Evolutionary conservation across 225 moss, liverwort and hornwort species (phyloP), one percentile per base, ranked within the genome.

Genomic region (Pleurozium schreberi): DNA sequence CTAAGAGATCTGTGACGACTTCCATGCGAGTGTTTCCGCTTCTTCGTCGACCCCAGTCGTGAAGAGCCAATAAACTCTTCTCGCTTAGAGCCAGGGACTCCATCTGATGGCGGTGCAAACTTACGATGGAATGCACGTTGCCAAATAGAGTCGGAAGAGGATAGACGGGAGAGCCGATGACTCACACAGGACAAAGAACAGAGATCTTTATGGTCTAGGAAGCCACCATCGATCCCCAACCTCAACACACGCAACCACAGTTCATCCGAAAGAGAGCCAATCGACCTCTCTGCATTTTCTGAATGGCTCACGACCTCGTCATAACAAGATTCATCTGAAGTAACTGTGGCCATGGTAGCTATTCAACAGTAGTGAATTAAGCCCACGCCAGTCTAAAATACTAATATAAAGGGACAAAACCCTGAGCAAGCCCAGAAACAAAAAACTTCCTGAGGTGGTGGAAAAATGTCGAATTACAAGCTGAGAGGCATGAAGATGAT

Each of bases 121-220:
- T 93, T 84, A 33, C 89, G 91, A 60, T 88, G 90, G 67, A 86
- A 93, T 75, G 91, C 93, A 74, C 91, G 91, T 84, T 93, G 93
- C 93, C 93, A 93, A 57, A 93, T 71, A 27, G 87, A 90, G 88
- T 93, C 93, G 73, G 91, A 86, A 18, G 91, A 91, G 26, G 93
- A 93, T 67, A 93, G 88, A 67, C 93, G 93, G 59, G 89, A 89
- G 40, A 93, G 91, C 63, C 93, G 89, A 70, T 91, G 93, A 86
- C 91, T 91, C 23, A 93, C 93, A 84, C 89, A 93, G 40, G 93
- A 93, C 83, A 93, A 89, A 65, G 93, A 93, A 86, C 93, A 93
- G 62, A 93, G 87, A 87, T 92, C 91, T 64, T 80, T 93, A 73
- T 90, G 85, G 68, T 93, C 90, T 80, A 93, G 66, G 60, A 89